Evolutionary conservation across 2,329 filamentous ascomycete species (phyloP).

Genomic region (Sporothrix protearum): DNA sequence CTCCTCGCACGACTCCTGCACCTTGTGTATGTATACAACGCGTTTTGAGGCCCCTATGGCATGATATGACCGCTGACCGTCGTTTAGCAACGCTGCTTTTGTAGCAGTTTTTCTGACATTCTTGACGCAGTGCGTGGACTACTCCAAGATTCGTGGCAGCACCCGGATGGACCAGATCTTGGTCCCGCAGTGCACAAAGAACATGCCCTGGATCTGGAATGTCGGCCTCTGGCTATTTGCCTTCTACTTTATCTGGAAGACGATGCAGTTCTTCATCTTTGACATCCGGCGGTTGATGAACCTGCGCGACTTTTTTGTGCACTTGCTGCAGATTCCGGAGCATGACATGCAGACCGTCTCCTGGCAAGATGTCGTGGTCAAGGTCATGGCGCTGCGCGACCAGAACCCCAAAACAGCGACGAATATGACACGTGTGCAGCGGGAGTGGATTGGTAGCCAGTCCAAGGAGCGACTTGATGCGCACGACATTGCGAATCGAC

Average conservation of each 20-base stretch:
- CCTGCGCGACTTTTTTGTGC: constrained; percentile 80
- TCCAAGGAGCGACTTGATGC: constrained; percentile 94
- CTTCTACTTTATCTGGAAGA: constrained; percentile 80
- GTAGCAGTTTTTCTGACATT: constrained; percentile 80
- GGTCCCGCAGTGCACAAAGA: constrained; percentile 69
- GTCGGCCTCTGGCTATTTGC: constrained; percentile 78
- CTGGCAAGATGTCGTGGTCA: constrained; percentile 85
- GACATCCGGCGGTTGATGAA: constrained; percentile 70
- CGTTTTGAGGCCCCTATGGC: background rate
- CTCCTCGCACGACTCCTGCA: constrained; percentile 67
- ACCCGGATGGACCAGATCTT: constrained; percentile 51
- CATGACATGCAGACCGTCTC: constrained; percentile 90
- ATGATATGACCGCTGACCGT: background rate
- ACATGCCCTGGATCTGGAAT: constrained; percentile 73
- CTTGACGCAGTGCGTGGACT: constrained; percentile 81
- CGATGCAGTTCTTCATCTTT: constrained; percentile 64
- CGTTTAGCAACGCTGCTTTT: constrained; percentile 68
- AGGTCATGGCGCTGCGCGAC: constrained; percentile 79
- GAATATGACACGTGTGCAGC: constrained; percentile 50
- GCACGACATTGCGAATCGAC: constrained; percentile 90
- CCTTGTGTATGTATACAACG: constrained; percentile 57
- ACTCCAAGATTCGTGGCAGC: constrained; percentile 67
- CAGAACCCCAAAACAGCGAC: constrained; percentile 75
- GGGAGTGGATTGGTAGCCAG: constrained; percentile 68
- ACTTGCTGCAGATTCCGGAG: constrained; percentile 76